Conservation (phyloP, 345 rosid species). For the Lumnitzera littorea region DNA sequence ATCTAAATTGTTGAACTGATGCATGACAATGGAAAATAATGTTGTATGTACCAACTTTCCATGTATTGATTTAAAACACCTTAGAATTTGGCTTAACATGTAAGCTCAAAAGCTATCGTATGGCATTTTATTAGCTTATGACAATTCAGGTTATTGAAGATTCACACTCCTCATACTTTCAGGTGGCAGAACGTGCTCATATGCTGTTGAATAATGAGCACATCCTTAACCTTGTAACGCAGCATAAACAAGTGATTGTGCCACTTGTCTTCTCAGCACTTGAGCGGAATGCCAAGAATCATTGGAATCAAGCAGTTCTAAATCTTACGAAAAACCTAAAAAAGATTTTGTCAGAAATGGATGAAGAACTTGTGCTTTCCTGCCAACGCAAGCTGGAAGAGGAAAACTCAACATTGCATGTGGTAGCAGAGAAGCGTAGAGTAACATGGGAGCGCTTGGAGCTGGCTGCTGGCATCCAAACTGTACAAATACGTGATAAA, state of each 20-base stretch:
- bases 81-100: no score
- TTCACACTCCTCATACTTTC: slow-evolving; percentile 15
- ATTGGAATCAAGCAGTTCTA: slow-evolving; percentile 76
- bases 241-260: slow-evolving; percentile 47
- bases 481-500: slow-evolving; percentile 12
- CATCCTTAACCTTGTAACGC: slow-evolving; percentile 39
- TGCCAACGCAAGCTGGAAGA: slow-evolving; percentile 54
- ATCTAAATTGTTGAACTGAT: no score
- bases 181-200: slow-evolving; percentile 85
- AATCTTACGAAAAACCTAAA: slow-evolving; percentile 53
- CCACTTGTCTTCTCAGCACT: slow-evolving; percentile 54
- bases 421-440: slow-evolving; percentile 52
- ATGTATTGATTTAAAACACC: no score
- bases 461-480: slow-evolving; percentile 31
- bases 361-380: slow-evolving; percentile 44
- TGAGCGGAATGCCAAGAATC: slow-evolving; percentile 49
- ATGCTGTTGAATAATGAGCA: slow-evolving; percentile 70
- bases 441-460: slow-evolving; percentile 62
- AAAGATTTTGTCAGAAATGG: slow-evolving; percentile 61
- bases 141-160: neutral
- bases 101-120: no score
- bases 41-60: no score
- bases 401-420: slow-evolving; percentile 27
- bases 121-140: no score
- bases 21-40: no score